Base-by-base conservation (phyloP, 2,329 filamentous ascomycete genomes). In the Fusarium compactum region DNA sequence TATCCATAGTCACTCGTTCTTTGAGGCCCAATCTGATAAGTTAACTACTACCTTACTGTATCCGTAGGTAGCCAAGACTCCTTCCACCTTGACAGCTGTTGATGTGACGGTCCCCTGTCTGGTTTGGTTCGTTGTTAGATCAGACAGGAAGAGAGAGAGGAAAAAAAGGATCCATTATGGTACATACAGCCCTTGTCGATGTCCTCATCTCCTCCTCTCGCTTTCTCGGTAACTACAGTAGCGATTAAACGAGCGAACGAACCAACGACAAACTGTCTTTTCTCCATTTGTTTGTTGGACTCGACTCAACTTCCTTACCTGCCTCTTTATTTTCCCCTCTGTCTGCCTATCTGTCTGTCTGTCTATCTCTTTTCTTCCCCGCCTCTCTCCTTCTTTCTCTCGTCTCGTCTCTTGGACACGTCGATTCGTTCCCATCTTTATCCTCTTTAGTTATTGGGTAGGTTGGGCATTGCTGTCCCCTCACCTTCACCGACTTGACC, bases 171-270 rank as follows among this genome's bases (percentile, higher is more conserved):
- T 58, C 69, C 58, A 60, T 62, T 53, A 60, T 41, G 59, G 57
- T 61, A 45, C 43, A 60, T 32, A 60, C 46, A 65, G 71, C 71
- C 72, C 62, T 71, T 69, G 71, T 73, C 64, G 46, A 66, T 47
- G 58, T 73, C 58, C 48, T 63, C 45, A 59, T 52, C 55, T 51
- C 55, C 20, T 58, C 67, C 52, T 58, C 56, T 71, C 46, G 59
- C 50, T 53, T 53, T 44, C 20, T 43, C 51, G 59, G 44, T 55
- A 47, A 22, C 30, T 27, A 41, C 50, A 40, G 32, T 53, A 27
- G 34, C 50, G 24, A 53, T 38, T 38, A 38, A 38, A 38, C 34
- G 34, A 38, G 34, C 34, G 10, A 38, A 38, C 18, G 34, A 38
- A 38, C 32, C 27, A 50, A 62, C 57, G 52, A 46, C 56, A 58